Evolutionary conservation across 768 basidiomycete genomes (phyloP).

Genomic region (Melanogaster broomeanus): DNA sequence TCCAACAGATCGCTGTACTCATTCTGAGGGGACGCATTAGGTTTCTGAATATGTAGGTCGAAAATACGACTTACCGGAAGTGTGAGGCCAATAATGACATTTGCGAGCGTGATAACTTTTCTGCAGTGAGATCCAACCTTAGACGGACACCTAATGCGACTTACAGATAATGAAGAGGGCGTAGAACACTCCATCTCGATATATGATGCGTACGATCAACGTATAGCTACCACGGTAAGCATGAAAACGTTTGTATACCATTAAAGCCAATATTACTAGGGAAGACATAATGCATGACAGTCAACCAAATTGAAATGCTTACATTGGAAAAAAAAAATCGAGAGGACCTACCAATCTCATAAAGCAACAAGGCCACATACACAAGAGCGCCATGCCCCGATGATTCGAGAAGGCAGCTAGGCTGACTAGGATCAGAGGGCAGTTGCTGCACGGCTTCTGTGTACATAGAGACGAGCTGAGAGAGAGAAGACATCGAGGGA

Average conservation of each 20-base stretch:
- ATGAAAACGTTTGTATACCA: slow-evolving; percentile 1
- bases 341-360: slow-evolving; percentile 4
- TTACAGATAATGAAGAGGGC: slow-evolving; percentile 17
- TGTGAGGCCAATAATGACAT: slow-evolving; percentile 6
- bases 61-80: slow-evolving; percentile 7
- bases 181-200: slow-evolving; percentile 20
- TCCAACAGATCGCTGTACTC: slow-evolving; percentile 5
- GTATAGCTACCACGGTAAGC: neutral
- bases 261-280: slow-evolving; percentile 12
- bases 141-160: neutral
- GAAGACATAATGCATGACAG: neutral
- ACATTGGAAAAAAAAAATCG: neutral
- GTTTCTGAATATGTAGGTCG: neutral
- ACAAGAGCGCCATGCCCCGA: too few relatives aligned
- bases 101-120: slow-evolving; percentile 16
- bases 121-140: neutral
- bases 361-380: neutral
- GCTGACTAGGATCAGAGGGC: neutral
- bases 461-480: neutral
- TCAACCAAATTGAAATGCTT: too few relatives aligned
- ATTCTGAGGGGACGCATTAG: neutral
- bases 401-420: too few relatives aligned
- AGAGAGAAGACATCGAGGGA: neutral
- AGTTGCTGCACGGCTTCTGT: neutral
- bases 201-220: slow-evolving; percentile 7